phyloP scores from a whole-genome alignment of 305 asterid genomes.

The Solanum aculeatissimum region DNA sequence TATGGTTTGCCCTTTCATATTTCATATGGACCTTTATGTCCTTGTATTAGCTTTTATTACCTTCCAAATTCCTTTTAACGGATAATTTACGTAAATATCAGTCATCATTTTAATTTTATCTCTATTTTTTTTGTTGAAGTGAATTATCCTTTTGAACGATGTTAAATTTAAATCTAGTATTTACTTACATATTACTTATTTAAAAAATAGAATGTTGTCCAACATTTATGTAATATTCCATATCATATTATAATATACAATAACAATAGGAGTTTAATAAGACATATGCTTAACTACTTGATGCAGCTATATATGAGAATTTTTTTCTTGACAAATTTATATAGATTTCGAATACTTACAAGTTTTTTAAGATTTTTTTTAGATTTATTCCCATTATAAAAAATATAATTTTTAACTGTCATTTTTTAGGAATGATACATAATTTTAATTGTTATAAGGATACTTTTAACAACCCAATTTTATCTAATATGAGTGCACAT shows the following conservation, averaged over 20 bases:
- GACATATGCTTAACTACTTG: not conserved
- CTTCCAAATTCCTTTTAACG: not conserved
- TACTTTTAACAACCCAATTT: not conserved
- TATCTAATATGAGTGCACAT: not conserved
- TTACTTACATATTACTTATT: too few relatives aligned
- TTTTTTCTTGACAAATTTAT: not conserved
- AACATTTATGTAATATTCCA: too few relatives aligned
- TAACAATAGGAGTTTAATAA: not conserved
- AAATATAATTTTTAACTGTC: not conserved
- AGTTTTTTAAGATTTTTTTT: not conserved
- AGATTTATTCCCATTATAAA: not conserved
- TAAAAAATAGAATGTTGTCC: too few relatives aligned
- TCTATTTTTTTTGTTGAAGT: not conserved
- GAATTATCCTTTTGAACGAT: too few relatives aligned
- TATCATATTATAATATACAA: not conserved
- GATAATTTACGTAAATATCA: not conserved
- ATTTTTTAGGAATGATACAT: not conserved
- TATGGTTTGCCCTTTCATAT: not conserved
- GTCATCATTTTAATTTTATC: not conserved
- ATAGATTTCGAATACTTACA: not conserved
- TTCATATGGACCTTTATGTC: not conserved
- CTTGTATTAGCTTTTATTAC: not conserved
- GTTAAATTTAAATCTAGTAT: too few relatives aligned
- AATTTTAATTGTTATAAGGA: not conserved
- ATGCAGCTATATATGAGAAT: not conserved